Percentiles rank a stretch among this genome's conserved stretches.
Conservation (phyloP, 176 grass and related monocot species). For the Oryza rufipogon region DNA sequence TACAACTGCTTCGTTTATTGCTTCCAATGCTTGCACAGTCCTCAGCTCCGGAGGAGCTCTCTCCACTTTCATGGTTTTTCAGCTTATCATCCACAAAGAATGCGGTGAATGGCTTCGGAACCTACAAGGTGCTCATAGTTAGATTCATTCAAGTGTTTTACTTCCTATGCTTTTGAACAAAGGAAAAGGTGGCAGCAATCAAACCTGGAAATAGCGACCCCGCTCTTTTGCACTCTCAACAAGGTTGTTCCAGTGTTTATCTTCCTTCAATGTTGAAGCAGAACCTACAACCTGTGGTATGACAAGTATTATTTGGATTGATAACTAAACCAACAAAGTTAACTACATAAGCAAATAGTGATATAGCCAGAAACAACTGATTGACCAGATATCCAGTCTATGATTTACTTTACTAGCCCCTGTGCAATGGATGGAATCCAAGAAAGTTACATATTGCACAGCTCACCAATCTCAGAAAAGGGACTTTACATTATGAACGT, state of each 20-base stretch:
- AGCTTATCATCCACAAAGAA: slow-evolving; percentile 75
- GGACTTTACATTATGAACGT: background rate
- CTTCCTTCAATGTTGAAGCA: slow-evolving; percentile 80
- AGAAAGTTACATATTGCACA: slow-evolving; percentile 32
- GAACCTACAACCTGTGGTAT: slow-evolving; percentile 76
- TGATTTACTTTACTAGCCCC: background rate
- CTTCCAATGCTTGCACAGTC: slow-evolving; percentile 35
- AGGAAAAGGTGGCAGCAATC: slow-evolving; percentile 11
- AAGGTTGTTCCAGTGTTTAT: slow-evolving; percentile 89
- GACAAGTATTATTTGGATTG: slow-evolving; percentile 40
- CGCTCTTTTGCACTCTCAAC: slow-evolving; percentile 85
- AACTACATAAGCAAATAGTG: slow-evolving; percentile 15
- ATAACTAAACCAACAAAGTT: slow-evolving; percentile 13
- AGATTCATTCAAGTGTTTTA: slow-evolving; percentile 29
- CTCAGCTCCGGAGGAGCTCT: slow-evolving; percentile 26
- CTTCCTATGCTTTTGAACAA: background rate
- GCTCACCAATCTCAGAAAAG: background rate
- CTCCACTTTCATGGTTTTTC: slow-evolving; percentile 57
- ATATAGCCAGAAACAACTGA: background rate
- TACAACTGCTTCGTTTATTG: slow-evolving; percentile 44
- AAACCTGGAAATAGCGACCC: slow-evolving; percentile 61
- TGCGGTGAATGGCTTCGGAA: slow-evolving; percentile 63
- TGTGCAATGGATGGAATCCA: slow-evolving; percentile 5
- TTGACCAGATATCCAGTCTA: background rate
- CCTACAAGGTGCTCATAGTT: slow-evolving; percentile 48